Evolutionary conservation across 2,329 filamentous ascomycete genomes (phyloP).

Genomic region (Sporothrix humicola): DNA sequence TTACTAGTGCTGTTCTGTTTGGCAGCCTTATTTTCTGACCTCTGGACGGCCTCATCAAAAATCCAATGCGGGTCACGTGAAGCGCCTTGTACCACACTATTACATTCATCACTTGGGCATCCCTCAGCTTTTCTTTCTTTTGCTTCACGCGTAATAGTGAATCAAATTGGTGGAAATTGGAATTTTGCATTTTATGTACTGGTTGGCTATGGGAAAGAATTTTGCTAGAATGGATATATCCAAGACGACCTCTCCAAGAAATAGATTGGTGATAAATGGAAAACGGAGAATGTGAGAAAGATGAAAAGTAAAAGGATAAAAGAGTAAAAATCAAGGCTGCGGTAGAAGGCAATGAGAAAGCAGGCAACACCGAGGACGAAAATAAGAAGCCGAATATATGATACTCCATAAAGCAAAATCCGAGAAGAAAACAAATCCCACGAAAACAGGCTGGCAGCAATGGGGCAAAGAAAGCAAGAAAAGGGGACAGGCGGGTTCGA

Average conservation of each 20-base stretch:
- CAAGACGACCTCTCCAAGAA: constrained; percentile 20
- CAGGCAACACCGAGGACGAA: constrained; percentile 2
- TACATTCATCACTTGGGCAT: neutral
- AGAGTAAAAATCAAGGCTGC: constrained; percentile 9
- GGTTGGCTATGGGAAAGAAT: constrained; percentile 26
- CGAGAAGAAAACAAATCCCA: neutral
- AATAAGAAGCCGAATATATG: constrained; percentile 19
- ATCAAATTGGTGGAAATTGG: neutral
- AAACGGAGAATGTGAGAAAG: neutral
- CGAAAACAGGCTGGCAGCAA: constrained; percentile 15
- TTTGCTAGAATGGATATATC: constrained; percentile 27
- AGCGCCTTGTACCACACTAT: neutral
- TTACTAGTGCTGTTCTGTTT: neutral
- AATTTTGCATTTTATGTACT: constrained; percentile 28
- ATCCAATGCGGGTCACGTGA: constrained; percentile 7
- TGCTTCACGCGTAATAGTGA: neutral
- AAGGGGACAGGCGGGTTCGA: neutral
- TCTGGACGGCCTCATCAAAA: constrained; percentile 6
- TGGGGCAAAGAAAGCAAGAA: constrained; percentile 1
- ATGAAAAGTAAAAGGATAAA: neutral
- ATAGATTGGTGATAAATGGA: neutral
- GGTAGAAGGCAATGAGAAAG: constrained; percentile 15
- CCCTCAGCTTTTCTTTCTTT: neutral
- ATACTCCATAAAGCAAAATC: constrained; percentile 27
- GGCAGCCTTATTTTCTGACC: constrained; percentile 1